Evolutionary conservation across 345 rosid species (phyloP), one percentile per base, ranked within the genome.

Genomic region (Psidium friedrichsthalianum): DNA sequence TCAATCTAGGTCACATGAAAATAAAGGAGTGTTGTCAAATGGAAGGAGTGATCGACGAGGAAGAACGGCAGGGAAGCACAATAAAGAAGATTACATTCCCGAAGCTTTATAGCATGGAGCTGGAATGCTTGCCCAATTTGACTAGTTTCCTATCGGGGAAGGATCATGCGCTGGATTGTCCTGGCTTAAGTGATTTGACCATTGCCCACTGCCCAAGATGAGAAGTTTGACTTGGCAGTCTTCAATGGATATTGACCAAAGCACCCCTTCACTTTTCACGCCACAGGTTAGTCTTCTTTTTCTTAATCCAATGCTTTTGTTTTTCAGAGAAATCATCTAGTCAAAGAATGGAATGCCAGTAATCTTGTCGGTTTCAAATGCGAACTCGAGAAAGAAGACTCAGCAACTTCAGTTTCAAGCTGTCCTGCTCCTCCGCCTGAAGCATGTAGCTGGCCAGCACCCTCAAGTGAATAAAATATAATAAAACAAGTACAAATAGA

Each of bases 61-160:
- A 59, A 59, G 32, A 59, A 12, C 8, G 16, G 16, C 69, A 12
- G 0, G 36, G 69, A 59, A n/a, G 36, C 0, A 0, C 4, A 0
- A 0, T 13, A 18, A 36, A 12, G 18, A 27, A 27, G 18, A 59
- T 59, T 59, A 27, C 36, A n/a, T 59, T 59, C 36, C 18, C 4
- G 0, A 13, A 5, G 0, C 69, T 58, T 4, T 0, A 0, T 1
- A 1, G 0, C 1, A 11, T 58, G 1, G 1, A 0, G 0, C 0
- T 58, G 4, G 0, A 58, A n/a, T 1, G 32, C 7, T 58, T 58
- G 69, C 69, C 36, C 3, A 58, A n/a, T 58, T n/a, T 58, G 1
- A 58, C 36, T 1, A 1, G 69, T n/a, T 58, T 58, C 1, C 36
- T 59, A 0, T 59, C 0, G 3, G 74, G 2, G 1, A 59, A 59